phyloP scores from a whole-genome alignment of 2,329 filamentous ascomycete species.

The Aspergillus carbonarius region DNA sequence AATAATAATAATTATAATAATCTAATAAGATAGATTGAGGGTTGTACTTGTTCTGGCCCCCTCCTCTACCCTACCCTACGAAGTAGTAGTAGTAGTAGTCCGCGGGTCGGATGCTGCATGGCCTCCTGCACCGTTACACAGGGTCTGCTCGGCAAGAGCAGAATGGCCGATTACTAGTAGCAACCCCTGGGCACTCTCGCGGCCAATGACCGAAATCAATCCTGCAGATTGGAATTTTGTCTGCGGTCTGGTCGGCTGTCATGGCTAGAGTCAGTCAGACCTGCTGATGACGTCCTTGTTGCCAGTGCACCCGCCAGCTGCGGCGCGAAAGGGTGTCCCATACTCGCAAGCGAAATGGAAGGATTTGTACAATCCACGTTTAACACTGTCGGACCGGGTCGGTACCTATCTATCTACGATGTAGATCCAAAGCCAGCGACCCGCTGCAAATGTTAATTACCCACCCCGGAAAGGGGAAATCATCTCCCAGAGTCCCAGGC shows the following conservation, averaged over 20 bases:
- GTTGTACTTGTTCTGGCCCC: not conserved
- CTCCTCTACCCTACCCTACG: too few relatives aligned
- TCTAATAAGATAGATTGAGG: not conserved
- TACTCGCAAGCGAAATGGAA: too few relatives aligned
- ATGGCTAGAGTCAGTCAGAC: not conserved
- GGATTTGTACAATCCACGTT: not conserved
- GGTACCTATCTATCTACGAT: not conserved
- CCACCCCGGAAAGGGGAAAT: not conserved
- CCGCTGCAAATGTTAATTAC: not conserved
- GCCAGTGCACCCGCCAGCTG: not conserved
- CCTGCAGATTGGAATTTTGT: conserved; percentile 1
- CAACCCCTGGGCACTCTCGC: not conserved
- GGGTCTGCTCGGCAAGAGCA: conserved; percentile 1
- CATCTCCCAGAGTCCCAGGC: not conserved
- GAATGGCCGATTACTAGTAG: not conserved
- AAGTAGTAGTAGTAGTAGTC: too few relatives aligned
- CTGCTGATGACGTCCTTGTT: not conserved
- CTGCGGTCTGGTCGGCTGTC: conserved; percentile 1
- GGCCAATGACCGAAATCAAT: not conserved
- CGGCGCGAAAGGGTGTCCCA: not conserved
- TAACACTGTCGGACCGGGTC: not conserved
- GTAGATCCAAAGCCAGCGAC: not conserved
- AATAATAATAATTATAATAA: too few relatives aligned
- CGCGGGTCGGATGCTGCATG: not conserved
- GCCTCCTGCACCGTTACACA: not conserved